Evolutionary conservation across 2,329 filamentous ascomycete genomes (phyloP).

Genomic region (Colletotrichum trifolii): DNA sequence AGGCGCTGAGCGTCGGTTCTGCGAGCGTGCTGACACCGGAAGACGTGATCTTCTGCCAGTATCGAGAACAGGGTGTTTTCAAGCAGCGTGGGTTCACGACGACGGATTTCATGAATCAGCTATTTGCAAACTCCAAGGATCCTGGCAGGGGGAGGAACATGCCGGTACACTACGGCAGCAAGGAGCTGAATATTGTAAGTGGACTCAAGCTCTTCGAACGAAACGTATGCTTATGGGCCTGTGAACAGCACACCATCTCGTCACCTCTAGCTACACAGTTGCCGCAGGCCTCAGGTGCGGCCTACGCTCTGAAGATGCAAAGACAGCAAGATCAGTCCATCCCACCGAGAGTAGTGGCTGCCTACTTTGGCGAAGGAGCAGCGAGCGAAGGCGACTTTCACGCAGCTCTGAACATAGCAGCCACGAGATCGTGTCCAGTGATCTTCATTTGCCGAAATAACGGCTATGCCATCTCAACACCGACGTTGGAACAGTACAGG

Average conservation of each 20-base stretch:
- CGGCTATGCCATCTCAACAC: conserved; percentile 90
- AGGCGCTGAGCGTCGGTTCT: conserved; percentile 91
- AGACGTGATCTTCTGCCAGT: conserved; percentile 94
- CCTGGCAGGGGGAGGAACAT: conserved; percentile 88
- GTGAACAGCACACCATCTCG: conserved; percentile 77
- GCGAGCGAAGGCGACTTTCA: conserved; percentile 94
- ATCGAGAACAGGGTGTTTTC: conserved; percentile 92
- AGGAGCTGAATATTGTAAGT: conserved; percentile 82
- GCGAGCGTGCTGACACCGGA: conserved; percentile 84
- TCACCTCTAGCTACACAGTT: conserved; percentile 90
- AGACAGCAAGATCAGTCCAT: conserved; percentile 76
- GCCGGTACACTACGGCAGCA: conserved; percentile 95
- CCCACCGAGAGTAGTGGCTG: conserved; percentile 77
- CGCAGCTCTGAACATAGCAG: conserved; percentile 89
- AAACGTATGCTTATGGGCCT: background rate
- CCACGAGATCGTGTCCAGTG: conserved; percentile 86
- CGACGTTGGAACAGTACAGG: conserved; percentile 89
- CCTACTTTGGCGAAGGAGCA: conserved; percentile 92
- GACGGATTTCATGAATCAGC: conserved; percentile 92
- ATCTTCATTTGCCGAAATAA: conserved; percentile 95
- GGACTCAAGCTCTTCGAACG: background rate
- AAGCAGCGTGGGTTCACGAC: conserved; percentile 88
- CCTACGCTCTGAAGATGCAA: conserved; percentile 88
- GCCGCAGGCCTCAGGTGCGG: conserved; percentile 87
- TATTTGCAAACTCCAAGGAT: conserved; percentile 90